phyloP scores from a whole-genome alignment of 495 filamentous ascomycete species.

The Hypoxylon intermedium region DNA sequence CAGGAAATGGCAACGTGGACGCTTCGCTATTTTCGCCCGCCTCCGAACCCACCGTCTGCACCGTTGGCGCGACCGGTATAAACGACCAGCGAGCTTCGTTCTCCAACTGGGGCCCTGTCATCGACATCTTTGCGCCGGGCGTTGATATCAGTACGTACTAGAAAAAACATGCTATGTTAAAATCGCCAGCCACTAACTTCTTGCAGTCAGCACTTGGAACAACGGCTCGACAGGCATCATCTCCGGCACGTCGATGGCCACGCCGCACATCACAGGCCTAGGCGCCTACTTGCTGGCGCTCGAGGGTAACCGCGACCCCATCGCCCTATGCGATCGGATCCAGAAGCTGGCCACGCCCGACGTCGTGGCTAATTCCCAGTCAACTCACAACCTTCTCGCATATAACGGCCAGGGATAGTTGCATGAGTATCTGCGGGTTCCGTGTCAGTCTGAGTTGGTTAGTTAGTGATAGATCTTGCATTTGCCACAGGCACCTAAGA shows the following conservation, averaged over 20 bases:
- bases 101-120: slow-evolving; percentile 60
- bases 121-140: slow-evolving; percentile 57
- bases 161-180: no score
- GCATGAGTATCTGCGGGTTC: neutral
- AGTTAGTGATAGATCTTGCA: neutral
- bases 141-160: slow-evolving; percentile 49
- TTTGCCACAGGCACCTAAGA: neutral
- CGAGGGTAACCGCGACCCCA: slow-evolving; percentile 41
- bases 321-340: slow-evolving; percentile 42
- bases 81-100: slow-evolving; percentile 54
- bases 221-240: slow-evolving; percentile 49
- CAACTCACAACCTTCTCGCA: slow-evolving; percentile 39
- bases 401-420: slow-evolving; percentile 39
- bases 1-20: slow-evolving; percentile 48
- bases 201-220: no score
- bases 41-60: slow-evolving; percentile 57
- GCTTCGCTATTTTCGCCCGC: slow-evolving; percentile 53
- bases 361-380: slow-evolving; percentile 30
- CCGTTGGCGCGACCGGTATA: slow-evolving; percentile 56
- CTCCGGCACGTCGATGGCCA: slow-evolving; percentile 62
- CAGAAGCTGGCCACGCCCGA: slow-evolving; percentile 42
- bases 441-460: neutral
- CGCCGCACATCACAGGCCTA: slow-evolving; percentile 59
- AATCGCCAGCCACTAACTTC: no score
- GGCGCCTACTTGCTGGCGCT: slow-evolving; percentile 55